Conservation (phyloP, 2,329 filamentous ascomycete species). For the Cladosporium sp. region DNA sequence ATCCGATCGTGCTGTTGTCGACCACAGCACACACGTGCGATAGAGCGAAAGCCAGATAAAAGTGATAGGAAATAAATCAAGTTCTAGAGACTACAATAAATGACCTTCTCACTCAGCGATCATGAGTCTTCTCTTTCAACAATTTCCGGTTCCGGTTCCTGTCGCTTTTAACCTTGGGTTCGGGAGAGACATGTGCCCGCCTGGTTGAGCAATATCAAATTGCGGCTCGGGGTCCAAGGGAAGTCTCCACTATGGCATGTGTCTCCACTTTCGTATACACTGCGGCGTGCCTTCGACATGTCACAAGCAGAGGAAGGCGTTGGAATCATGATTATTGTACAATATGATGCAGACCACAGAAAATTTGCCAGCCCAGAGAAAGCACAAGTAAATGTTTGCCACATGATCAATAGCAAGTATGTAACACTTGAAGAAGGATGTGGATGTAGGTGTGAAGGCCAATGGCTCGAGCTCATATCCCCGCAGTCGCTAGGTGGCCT, state of each 20-base stretch:
- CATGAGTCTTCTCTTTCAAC: not conserved
- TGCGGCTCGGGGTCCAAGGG: not conserved
- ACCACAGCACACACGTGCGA: too few species aligned
- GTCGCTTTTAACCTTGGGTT: not conserved
- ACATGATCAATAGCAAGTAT: not conserved
- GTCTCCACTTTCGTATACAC: not conserved
- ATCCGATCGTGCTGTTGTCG: too few species aligned
- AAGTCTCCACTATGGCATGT: not conserved
- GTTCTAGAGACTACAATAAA: too few species aligned
- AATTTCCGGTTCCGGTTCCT: not conserved
- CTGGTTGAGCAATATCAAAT: not conserved
- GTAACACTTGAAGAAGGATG: not conserved
- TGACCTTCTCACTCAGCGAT: not conserved
- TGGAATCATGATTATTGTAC: not conserved
- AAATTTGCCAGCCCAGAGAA: fast-evolving
- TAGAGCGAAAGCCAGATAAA: too few species aligned
- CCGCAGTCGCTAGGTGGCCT: not conserved
- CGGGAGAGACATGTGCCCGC: not conserved
- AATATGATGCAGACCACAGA: not conserved
- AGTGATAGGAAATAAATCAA: too few species aligned
- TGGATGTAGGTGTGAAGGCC: not conserved
- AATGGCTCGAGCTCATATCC: not conserved
- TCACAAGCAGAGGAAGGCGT: not conserved
- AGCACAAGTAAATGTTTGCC: not conserved
- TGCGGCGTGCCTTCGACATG: not conserved